Conservation (phyloP, 768 basidiomycete genomes). For the Lentinula sp. region DNA sequence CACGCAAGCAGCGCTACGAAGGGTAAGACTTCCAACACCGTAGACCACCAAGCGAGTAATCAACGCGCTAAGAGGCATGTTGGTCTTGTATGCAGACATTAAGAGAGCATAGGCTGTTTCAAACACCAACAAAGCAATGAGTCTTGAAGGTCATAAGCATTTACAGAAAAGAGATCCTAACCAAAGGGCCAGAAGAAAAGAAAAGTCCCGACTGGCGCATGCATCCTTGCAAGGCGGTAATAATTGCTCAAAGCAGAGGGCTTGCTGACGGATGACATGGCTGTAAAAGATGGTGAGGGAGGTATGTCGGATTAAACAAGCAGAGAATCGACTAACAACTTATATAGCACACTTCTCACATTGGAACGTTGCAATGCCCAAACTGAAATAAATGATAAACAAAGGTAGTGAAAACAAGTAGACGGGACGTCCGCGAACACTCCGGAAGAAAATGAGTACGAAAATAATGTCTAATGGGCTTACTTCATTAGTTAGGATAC, state of each 20-base stretch:
- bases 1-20: constrained; percentile 20
- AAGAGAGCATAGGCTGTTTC: constrained; percentile 13
- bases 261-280: neutral
- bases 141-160: neutral
- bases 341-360: neutral
- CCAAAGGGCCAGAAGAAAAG: constrained; percentile 17
- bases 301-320: neutral
- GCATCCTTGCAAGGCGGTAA: neutral
- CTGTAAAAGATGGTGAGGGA: neutral
- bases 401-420: neutral
- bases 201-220: constrained; percentile 13
- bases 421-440: neutral
- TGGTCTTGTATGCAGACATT: constrained; percentile 13
- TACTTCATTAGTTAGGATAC: neutral
- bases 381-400: neutral
- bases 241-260: neutral
- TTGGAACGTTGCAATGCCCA: neutral
- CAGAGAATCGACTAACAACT: neutral
- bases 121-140: neutral
- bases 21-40: constrained; percentile 9
- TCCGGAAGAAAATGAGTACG: neutral
- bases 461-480: neutral
- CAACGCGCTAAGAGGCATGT: constrained; percentile 6
- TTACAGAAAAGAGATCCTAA: neutral
- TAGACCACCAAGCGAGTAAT: constrained; percentile 9